These are phyloP conservation scores for Alternaria incomplexa DNA, from an alignment of 2,329 filamentous ascomycete genomes.

Conservation along the genomic window DNA sequence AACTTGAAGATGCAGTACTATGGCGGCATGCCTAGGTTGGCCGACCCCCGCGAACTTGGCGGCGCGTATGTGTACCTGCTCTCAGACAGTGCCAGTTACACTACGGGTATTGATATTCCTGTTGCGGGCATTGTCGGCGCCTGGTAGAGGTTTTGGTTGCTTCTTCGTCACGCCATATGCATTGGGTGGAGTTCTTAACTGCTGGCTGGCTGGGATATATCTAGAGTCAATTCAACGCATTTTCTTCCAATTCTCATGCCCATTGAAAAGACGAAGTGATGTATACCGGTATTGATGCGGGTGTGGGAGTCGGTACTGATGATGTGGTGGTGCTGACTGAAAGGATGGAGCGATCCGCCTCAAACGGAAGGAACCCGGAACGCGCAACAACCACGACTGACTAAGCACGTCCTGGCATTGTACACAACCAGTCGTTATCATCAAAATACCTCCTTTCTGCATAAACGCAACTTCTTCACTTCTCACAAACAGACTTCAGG, in stretches of 20 bases:
- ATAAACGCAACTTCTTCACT: neutral
- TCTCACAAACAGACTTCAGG: neutral
- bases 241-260: neutral
- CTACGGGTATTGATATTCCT: constrained; percentile 58
- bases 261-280: neutral
- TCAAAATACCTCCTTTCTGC: neutral
- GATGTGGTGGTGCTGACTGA: neutral
- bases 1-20: constrained; percentile 62
- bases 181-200: constrained; percentile 27
- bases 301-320: neutral
- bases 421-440: neutral
- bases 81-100: constrained; percentile 56
- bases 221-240: constrained; percentile 14
- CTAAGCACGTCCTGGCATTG: neutral
- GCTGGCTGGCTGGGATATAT: neutral
- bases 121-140: constrained; percentile 57
- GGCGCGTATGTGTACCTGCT: constrained; percentile 58
- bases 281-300: neutral
- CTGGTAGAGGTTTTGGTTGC: constrained; percentile 35
- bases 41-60: constrained; percentile 58
- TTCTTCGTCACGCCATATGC: constrained; percentile 12
- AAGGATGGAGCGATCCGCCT: neutral
- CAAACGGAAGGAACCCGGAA: neutral
- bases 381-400: constrained; percentile 4
- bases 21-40: constrained; percentile 60